These are phyloP conservation scores for Syncephalastrum monosporum DNA, from an alignment of 371 early-diverging fungal genomes.

Conservation along the genomic window DNA sequence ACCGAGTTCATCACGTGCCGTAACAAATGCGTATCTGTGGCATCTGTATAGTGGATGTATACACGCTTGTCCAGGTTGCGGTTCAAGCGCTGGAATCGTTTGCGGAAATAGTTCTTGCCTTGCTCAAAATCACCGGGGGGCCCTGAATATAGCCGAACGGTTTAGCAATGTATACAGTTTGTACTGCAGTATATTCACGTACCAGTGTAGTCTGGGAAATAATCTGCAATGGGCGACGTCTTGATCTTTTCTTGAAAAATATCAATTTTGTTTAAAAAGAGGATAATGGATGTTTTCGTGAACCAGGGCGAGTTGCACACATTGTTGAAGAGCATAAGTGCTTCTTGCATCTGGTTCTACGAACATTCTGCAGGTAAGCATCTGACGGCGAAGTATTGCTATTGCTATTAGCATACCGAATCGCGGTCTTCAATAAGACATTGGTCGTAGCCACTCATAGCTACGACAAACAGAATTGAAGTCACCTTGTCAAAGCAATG, in stretches of 20 bases:
- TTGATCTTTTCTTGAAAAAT: constrained; percentile 86
- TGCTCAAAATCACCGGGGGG: constrained; percentile 24
- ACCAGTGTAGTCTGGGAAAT: constrained; percentile 89
- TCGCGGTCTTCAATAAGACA: constrained; percentile 91
- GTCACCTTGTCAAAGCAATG: constrained; percentile 95
- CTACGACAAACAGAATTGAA: constrained; percentile 89
- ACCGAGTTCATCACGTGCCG: constrained; percentile 62
- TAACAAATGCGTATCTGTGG: constrained; percentile 58
- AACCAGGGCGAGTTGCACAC: constrained; percentile 96
- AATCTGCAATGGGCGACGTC: constrained; percentile 70
- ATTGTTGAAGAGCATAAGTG: constrained; percentile 90
- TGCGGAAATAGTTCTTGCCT: constrained; percentile 34
- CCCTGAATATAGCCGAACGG: constrained; percentile 15
- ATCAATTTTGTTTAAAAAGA: constrained; percentile 96
- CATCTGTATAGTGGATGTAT: constrained; percentile 61
- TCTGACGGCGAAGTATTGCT: not conserved
- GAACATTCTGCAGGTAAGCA: constrained; percentile 11
- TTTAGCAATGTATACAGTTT: not conserved
- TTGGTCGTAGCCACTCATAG: constrained; percentile 94
- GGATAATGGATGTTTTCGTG: constrained; percentile 85
- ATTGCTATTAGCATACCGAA: constrained; percentile 57
- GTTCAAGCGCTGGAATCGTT: constrained; percentile 39
- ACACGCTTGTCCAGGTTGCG: constrained; percentile 49
- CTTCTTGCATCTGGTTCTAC: constrained; percentile 80
- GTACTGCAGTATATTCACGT: constrained; percentile 3